phyloP scores from a whole-genome alignment of 148 eudicot genomes.

The Spergularia marina region DNA sequence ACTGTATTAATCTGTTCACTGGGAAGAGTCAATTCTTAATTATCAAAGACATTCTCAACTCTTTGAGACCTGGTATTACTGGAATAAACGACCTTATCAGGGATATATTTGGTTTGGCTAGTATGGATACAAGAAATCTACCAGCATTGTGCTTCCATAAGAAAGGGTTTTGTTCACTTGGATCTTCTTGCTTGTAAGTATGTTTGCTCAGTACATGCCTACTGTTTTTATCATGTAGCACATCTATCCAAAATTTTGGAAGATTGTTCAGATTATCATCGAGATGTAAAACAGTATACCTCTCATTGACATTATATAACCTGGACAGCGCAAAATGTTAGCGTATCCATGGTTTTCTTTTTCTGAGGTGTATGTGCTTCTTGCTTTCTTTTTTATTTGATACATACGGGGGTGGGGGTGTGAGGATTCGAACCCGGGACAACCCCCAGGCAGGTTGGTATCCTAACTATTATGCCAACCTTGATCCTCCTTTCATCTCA shows the following conservation, averaged over 20 bases:
- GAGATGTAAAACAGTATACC: not conserved
- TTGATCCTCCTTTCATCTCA: no score
- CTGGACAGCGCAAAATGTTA: not conserved
- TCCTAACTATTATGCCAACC: no score
- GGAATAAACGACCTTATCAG: conserved; percentile 38
- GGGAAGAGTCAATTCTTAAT: conserved; percentile 21
- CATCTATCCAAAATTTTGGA: not conserved
- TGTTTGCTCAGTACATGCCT: not conserved
- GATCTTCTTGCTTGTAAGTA: conserved; percentile 60
- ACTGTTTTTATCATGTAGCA: not conserved
- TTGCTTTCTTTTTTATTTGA: not conserved
- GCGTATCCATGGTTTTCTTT: not conserved
- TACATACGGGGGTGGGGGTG: not conserved
- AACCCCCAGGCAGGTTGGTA: no score
- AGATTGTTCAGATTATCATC: not conserved
- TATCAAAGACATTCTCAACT: conserved; percentile 51
- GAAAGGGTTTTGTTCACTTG: conserved; percentile 28
- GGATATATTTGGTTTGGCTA: conserved; percentile 51
- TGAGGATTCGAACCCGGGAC: no score
- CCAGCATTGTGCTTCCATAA: conserved; percentile 44
- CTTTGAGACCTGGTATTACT: conserved; percentile 43
- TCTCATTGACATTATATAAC: not conserved
- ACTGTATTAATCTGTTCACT: not conserved
- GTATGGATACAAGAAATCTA: conserved; percentile 19
- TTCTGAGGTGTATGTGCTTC: not conserved